phyloP scores from a whole-genome alignment of 495 filamentous ascomycete genomes.

The Xylaria flabelliformis region DNA sequence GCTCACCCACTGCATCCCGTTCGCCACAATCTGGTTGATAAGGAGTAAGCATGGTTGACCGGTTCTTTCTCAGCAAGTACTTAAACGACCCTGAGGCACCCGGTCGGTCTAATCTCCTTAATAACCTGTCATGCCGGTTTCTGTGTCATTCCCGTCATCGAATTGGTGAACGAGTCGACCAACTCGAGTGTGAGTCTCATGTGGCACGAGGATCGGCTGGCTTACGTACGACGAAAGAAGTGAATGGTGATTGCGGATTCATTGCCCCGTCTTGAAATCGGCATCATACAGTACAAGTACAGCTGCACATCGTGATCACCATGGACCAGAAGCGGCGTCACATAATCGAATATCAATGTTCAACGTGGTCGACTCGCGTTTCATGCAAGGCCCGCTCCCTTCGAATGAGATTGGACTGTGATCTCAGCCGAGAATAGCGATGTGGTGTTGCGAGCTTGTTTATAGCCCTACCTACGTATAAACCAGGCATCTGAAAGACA shows the following conservation, averaged over 20 bases:
- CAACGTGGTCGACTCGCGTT: conserved; percentile 25
- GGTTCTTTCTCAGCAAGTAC: background rate
- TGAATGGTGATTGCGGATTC: background rate
- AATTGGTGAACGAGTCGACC: background rate
- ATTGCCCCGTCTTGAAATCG: conserved; percentile 11
- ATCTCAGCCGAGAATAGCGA: background rate
- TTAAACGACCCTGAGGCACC: conserved; percentile 14
- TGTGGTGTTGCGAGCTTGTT: conserved; percentile 9
- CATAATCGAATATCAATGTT: background rate
- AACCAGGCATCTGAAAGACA: background rate
- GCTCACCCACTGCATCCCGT: background rate
- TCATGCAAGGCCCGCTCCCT: background rate
- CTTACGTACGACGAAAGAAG: conserved; percentile 3
- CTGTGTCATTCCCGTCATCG: conserved; percentile 9
- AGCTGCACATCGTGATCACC: background rate
- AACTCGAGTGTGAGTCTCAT: conserved; percentile 3
- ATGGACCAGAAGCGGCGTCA: background rate
- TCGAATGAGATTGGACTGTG: conserved; percentile 1
- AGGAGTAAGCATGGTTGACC: background rate
- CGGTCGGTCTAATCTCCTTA: background rate
- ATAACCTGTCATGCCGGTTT: conserved; percentile 7
- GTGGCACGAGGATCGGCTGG: conserved; percentile 19
- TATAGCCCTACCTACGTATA: background rate
- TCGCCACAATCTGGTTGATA: background rate
- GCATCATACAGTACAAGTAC: conserved; percentile 6